These are phyloP conservation scores for Coemansia sp. DNA, from an alignment of 192 early-diverging fungal species.

Conservation along the genomic window DNA sequence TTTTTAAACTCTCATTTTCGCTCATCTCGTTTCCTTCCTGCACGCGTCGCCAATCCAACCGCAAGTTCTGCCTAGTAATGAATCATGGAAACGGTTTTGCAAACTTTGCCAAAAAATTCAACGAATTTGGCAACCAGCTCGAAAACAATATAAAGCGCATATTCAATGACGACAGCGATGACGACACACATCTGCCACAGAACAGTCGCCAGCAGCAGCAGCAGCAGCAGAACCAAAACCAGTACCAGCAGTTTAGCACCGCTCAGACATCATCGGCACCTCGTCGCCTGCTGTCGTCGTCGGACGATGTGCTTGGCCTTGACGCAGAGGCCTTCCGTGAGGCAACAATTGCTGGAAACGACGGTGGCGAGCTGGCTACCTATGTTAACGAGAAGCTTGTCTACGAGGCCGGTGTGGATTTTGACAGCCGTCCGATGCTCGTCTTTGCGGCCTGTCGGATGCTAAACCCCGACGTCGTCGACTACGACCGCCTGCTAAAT, in stretches of 20 bases:
- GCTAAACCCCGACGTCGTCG: constrained; percentile 75
- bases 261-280: constrained; percentile 3
- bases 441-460: constrained; percentile 81
- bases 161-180: constrained; percentile 28
- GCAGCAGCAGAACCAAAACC: background rate
- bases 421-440: constrained; percentile 77
- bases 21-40: no score
- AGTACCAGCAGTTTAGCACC: background rate
- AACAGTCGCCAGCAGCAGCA: background rate
- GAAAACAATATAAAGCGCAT: constrained; percentile 48
- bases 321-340: constrained; percentile 52
- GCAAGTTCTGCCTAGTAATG: constrained; percentile 9
- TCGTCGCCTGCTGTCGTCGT: constrained; percentile 26
- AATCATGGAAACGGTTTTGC: constrained; percentile 42
- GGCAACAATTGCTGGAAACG: constrained; percentile 52
- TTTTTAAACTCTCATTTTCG: no score
- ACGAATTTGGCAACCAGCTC: constrained; percentile 43
- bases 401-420: constrained; percentile 71
- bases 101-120: constrained; percentile 50
- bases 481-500: constrained; percentile 82
- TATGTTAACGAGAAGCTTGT: constrained; percentile 52
- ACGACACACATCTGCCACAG: background rate
- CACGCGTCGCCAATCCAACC: no score
- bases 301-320: constrained; percentile 50
- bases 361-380: constrained; percentile 51